Conservation (phyloP, 2,329 filamentous ascomycete genomes). For the Nothophoma quercina region DNA sequence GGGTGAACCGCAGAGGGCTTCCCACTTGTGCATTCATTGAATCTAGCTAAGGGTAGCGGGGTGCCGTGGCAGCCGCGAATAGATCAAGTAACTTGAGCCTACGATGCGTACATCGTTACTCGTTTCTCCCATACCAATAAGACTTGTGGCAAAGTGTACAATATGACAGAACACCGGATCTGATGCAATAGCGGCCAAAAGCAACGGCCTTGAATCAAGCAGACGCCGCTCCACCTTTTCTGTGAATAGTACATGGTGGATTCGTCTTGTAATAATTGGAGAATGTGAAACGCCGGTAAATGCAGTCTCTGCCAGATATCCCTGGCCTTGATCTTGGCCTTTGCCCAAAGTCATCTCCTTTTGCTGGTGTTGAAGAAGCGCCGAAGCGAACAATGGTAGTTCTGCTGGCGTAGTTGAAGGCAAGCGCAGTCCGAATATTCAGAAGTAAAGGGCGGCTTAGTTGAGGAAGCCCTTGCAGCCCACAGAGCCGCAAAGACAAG, state of each 20-base stretch:
- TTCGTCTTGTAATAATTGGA: constrained; percentile 2
- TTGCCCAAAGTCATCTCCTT: not conserved
- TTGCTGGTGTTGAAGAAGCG: constrained; percentile 16
- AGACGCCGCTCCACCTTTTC: constrained; percentile 1
- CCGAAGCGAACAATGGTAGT: not conserved
- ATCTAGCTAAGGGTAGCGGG: not conserved
- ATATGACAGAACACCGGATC: not conserved
- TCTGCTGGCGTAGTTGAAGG: constrained; percentile 6
- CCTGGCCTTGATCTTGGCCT: not conserved
- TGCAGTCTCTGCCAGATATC: constrained; percentile 8
- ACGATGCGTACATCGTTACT: not conserved
- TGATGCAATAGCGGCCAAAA: constrained; percentile 9
- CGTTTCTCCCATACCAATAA: not conserved
- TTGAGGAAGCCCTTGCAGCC: constrained; percentile 99
- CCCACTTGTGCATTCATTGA: constrained; percentile 3
- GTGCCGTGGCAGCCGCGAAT: not conserved
- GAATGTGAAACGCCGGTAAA: constrained; percentile 15
- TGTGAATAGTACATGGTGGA: constrained; percentile 11
- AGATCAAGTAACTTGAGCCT: not conserved
- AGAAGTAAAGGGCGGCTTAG: constrained; percentile 57
- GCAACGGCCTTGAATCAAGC: not conserved
- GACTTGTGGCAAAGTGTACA: not conserved
- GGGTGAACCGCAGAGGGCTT: not conserved
- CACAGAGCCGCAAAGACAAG: constrained; percentile 93
- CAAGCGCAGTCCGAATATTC: not conserved